Base-by-base conservation (phyloP, 352 stramenopile species). In the Phytophthora niederhauseri region DNA sequence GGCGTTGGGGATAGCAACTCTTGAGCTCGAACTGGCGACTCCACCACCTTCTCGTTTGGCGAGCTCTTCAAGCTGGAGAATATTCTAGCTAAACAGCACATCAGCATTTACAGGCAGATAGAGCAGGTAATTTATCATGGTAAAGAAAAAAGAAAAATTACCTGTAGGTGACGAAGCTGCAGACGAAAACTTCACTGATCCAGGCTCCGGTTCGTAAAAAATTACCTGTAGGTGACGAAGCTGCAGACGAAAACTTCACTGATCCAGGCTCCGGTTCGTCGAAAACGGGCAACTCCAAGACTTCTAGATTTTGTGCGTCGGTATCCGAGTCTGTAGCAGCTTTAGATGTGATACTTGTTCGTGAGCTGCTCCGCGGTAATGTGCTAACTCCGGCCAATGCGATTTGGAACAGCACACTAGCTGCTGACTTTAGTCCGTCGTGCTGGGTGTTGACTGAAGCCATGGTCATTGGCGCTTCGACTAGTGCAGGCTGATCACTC, bases 361-460 rank as follows among this genome's bases (percentile, higher is more conserved):
- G 31, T 36, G 55, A 57, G 7, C 11, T 56, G 14, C 43, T 66
- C 15, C 6, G 30, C 36, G 59, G 60, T 20, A 60, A 20, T 20
- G 56, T 38, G 28, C 62, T 80, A 26, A 75, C 65, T 43, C 78
- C 76, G 19, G 73, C 72, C 36, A 84, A 36, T 19, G 73, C 78
- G 22, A 86, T 79, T 60, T 76, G 76, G 30, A 86, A 86, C 5
- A 84, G 48, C 5, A 73, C 43, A 30, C 43, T 60, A 7, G 67
- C 59, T 46, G 78, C 70, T 11, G 56, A 19, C 50, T 79, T 82
- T 30, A 81, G 77, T 26, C 41, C 60, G 6, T 57, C 57, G 14
- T 72, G 57, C 36, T 70, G 64, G 14, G 57, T 61, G 41, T 49
- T 57, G 26, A 26, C 46, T 4, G 50, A 38, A 19, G 53, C 57